phyloP scores from a whole-genome alignment of 2,329 filamentous ascomycete genomes.

The Fusarium nisikadoi region DNA sequence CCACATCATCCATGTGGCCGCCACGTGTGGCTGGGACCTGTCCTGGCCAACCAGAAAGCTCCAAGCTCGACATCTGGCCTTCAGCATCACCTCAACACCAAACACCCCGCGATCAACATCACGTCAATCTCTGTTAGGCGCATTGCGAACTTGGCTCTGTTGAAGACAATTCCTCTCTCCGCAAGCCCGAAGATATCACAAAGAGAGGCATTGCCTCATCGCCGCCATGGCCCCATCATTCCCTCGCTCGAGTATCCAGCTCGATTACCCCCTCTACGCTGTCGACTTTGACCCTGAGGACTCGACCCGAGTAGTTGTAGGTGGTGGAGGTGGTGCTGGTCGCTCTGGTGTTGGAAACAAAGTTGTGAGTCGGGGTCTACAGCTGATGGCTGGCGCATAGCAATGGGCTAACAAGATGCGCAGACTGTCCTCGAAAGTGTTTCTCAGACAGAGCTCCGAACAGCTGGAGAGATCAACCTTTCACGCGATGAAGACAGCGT shows the following conservation, averaged over 20 bases:
- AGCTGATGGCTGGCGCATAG: background rate
- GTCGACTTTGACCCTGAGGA: conserved; percentile 89
- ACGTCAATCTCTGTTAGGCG: conserved; percentile 5
- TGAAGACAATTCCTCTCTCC: background rate
- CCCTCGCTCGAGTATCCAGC: conserved; percentile 68
- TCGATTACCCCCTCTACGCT: conserved; percentile 86
- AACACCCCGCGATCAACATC: conserved; percentile 27
- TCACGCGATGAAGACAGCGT: conserved; percentile 90
- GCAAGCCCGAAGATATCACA: background rate
- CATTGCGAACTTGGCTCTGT: background rate
- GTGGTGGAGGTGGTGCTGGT: conserved; percentile 86
- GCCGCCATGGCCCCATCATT: conserved; percentile 54
- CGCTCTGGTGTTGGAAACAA: conserved; percentile 87
- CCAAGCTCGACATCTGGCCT: conserved; percentile 43
- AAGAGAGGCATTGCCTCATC: conserved; percentile 29
- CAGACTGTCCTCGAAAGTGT: conserved; percentile 80
- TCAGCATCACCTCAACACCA: conserved; percentile 28
- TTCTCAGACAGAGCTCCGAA: conserved; percentile 69
- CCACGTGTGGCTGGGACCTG: conserved; percentile 16
- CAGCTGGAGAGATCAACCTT: conserved; percentile 78
- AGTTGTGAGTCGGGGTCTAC: conserved; percentile 67
- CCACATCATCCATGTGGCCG: conserved; percentile 15
- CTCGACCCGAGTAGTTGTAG: conserved; percentile 79
- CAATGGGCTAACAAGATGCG: conserved; percentile 18
- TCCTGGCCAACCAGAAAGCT: conserved; percentile 38